These are phyloP conservation scores for Streptanthus diversifolius DNA, from an alignment of 345 rosid species.

Conservation along the genomic window DNA sequence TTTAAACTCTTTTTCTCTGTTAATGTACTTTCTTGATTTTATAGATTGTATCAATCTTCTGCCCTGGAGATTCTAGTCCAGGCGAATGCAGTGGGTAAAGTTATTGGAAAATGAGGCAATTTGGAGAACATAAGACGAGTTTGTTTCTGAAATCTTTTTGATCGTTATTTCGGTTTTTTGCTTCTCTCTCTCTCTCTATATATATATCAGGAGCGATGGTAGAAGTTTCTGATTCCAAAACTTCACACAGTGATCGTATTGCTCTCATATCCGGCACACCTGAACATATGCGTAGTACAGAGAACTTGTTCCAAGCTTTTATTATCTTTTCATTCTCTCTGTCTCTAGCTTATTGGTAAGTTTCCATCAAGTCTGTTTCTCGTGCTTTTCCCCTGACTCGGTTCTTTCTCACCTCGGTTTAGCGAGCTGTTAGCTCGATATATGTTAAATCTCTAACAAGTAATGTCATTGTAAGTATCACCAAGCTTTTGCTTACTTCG, in stretches of 20 bases:
- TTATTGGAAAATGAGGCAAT: background rate
- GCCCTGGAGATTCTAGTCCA: conserved; percentile 1
- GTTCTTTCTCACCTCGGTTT: background rate
- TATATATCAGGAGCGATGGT: conserved; percentile 9
- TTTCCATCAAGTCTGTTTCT: too few species aligned
- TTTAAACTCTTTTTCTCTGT: background rate
- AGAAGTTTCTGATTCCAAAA: background rate
- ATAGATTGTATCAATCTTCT: background rate
- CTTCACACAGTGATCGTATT: background rate
- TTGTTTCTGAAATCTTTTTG: background rate
- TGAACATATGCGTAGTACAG: background rate
- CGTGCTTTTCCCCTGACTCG: background rate
- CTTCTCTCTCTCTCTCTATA: background rate
- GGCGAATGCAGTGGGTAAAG: background rate
- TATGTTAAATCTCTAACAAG: background rate
- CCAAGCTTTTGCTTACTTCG: background rate
- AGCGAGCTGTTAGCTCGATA: background rate
- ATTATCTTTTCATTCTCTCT: too few species aligned
- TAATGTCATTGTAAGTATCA: background rate
- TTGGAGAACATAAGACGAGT: background rate
- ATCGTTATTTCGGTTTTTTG: background rate
- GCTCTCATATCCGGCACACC: conserved; percentile 3
- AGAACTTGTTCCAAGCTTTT: background rate
- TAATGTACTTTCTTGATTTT: background rate
- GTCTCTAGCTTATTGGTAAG: background rate